Percentiles rank a stretch among this genome's conserved stretches.
Evolutionary conservation across 805 yeast genomes (phyloP).

Genomic region (Candida boleticola): DNA sequence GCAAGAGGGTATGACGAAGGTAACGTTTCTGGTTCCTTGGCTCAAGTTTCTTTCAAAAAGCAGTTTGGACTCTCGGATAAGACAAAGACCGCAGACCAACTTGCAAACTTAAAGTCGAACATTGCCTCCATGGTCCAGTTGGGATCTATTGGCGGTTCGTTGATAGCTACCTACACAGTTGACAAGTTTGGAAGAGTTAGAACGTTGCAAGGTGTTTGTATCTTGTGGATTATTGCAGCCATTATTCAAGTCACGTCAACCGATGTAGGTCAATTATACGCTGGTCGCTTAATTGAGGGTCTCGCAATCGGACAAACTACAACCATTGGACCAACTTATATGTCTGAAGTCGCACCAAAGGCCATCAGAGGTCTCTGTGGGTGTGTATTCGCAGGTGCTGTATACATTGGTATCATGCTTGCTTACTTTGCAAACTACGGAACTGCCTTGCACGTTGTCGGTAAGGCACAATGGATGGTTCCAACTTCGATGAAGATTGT

Average conservation of each 20-base stretch:
- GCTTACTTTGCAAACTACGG: slow-evolving; percentile 43
- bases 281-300: slow-evolving; percentile 54
- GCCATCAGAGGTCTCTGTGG: slow-evolving; percentile 49
- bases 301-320: slow-evolving; percentile 51
- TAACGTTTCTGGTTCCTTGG: slow-evolving; percentile 41
- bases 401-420: slow-evolving; percentile 50
- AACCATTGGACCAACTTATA: slow-evolving; percentile 51
- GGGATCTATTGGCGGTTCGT: slow-evolving; percentile 52
- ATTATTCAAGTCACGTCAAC: slow-evolving; percentile 45
- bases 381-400: slow-evolving; percentile 53
- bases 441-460: slow-evolving; percentile 13
- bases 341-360: slow-evolving; percentile 52
- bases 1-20: slow-evolving; percentile 61
- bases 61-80: slow-evolving; percentile 43
- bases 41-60: slow-evolving; percentile 39
- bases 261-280: slow-evolving; percentile 47
- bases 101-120: slow-evolving; percentile 48
- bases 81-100: slow-evolving; percentile 24
- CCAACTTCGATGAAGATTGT: slow-evolving; percentile 47
- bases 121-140: slow-evolving; percentile 57
- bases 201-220: slow-evolving; percentile 41
- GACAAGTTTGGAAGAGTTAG: slow-evolving; percentile 51
- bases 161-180: slow-evolving; percentile 40
- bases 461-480: slow-evolving; percentile 46
- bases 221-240: slow-evolving; percentile 44